Evolutionary conservation across 495 filamentous ascomycete species (phyloP), one percentile per base, ranked within the genome.

Genomic region (Jackrogersella multiformis): DNA sequence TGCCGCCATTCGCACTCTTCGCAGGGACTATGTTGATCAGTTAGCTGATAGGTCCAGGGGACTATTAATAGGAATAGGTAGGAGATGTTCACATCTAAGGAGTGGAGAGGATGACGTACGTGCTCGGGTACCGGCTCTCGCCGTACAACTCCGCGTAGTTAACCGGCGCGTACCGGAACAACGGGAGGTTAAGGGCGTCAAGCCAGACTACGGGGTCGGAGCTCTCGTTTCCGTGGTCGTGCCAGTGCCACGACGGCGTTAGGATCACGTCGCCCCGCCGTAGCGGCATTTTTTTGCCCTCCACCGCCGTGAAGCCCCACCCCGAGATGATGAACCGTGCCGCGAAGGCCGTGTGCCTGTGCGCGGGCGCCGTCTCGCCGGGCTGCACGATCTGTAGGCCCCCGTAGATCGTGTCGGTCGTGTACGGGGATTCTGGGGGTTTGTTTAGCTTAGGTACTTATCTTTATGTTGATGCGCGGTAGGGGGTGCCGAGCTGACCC

Each of bases 51-150:
- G n/a, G n/a, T n/a, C n/a, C n/a, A n/a, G n/a, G n/a, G n/a, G n/a
- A n/a, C n/a, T n/a, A n/a, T 5, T 39, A 2, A 39, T 39, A 16
- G 36, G 36, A n/a, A n/a, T n/a, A n/a, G n/a, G n/a, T n/a, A n/a
- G n/a, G n/a, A n/a, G n/a, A n/a, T n/a, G n/a, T n/a, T n/a, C n/a
- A n/a, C n/a, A n/a, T n/a, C n/a, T n/a, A n/a, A 42, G 38, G 16
- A 42, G 0, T 9, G 12, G 44, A 4, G 24, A 8, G n/a, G 5
- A 13, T 10, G 10, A 46, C 44, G 23, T 5, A 46, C 44, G 44
- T 46, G 44, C 44, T 46, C 23, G 44, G 44, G 6, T 46, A 46
- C 44, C 44, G 44, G 44, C 44, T 46, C 10, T 46, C 44, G 18
- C 21, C 21, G 12, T 46, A 46, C 2, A 24, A 28, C n/a, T 46